Percentiles rank a stretch among this genome's conserved stretches.
phyloP scores from a whole-genome alignment of 805 yeast genomes.

The Cyberlindnera mrakii region DNA sequence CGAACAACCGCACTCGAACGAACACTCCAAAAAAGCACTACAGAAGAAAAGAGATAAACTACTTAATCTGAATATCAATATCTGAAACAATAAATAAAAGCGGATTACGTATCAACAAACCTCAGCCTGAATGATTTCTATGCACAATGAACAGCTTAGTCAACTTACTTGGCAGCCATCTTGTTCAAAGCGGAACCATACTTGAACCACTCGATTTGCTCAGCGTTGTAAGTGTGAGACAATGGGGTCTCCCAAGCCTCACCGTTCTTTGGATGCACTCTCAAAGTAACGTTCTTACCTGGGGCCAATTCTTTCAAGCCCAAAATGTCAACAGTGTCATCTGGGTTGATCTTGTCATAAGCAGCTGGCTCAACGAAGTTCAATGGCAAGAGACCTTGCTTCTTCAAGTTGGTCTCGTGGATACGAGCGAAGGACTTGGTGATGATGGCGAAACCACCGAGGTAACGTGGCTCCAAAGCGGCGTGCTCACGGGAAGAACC shows the following conservation, averaged over 20 bases:
- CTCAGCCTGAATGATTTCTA: not conserved
- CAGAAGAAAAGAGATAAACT: no score
- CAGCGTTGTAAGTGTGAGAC: slow-evolving; percentile 92
- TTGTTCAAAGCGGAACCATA: slow-evolving; percentile 98
- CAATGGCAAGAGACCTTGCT: slow-evolving; percentile 97
- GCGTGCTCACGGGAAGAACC: slow-evolving; percentile 99
- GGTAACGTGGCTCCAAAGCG: slow-evolving; percentile 98
- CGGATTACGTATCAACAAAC: not conserved
- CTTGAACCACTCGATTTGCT: slow-evolving; percentile 99
- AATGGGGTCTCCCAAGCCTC: slow-evolving; percentile 82
- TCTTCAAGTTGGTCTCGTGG: slow-evolving; percentile 99
- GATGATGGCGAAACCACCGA: slow-evolving; percentile 97
- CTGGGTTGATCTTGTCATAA: slow-evolving; percentile 89
- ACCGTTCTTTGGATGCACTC: slow-evolving; percentile 68
- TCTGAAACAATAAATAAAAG: slow-evolving; percentile 2
- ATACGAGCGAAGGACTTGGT: slow-evolving; percentile 98
- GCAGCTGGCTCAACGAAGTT: slow-evolving; percentile 85
- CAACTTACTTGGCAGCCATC: slow-evolving; percentile 49
- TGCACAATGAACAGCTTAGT: not conserved
- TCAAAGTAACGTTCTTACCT: slow-evolving; percentile 82
- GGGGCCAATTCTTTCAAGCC: slow-evolving; percentile 87
- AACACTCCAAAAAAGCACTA: no score
- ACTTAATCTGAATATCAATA: not conserved
- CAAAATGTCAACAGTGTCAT: slow-evolving; percentile 80
- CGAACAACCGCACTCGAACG: no score